phyloP scores from a whole-genome alignment of 176 grass and related monocot species.

The Triticum dicoccoides region DNA sequence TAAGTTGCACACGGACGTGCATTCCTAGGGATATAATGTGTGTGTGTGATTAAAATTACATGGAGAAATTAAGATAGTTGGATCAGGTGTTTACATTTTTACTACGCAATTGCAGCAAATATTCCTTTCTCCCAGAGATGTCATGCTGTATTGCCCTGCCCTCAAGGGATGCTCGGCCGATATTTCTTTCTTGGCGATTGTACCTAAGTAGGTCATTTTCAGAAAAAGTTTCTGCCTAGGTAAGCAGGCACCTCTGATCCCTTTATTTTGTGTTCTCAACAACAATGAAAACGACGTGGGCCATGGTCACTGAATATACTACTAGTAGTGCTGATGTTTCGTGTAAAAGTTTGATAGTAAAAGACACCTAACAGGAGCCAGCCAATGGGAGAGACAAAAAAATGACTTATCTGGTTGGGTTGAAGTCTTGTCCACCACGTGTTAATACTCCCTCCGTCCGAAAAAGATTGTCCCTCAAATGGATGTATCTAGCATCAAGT shows the following conservation, averaged over 20 bases:
- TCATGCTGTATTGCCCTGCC: slow-evolving; percentile 8
- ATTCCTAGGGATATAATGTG: too few relatives aligned
- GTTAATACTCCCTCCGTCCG: too few relatives aligned
- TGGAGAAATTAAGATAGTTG: not conserved
- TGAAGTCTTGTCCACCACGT: slow-evolving; percentile 6
- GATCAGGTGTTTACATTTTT: not conserved
- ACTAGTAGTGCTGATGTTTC: not conserved
- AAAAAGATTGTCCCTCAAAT: too few relatives aligned
- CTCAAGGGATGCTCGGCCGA: slow-evolving; percentile 7
- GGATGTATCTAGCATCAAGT: too few relatives aligned
- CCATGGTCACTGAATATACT: slow-evolving; percentile 10
- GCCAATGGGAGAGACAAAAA: not conserved
- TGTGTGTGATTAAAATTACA: too few relatives aligned
- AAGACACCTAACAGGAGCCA: not conserved
- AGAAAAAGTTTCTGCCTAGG: not conserved
- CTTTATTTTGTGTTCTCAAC: not conserved
- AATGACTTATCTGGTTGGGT: not conserved
- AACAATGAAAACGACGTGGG: slow-evolving; percentile 7
- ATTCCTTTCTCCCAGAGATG: slow-evolving; percentile 34
- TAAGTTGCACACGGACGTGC: too few relatives aligned
- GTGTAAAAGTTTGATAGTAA: not conserved
- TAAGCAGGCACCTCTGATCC: not conserved
- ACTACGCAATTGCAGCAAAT: not conserved
- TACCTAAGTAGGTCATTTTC: slow-evolving; percentile 13
- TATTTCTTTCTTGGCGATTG: slow-evolving; percentile 36